phyloP scores from a whole-genome alignment of 2,329 filamentous ascomycete genomes.

The Neodidymelliopsis sp. region DNA sequence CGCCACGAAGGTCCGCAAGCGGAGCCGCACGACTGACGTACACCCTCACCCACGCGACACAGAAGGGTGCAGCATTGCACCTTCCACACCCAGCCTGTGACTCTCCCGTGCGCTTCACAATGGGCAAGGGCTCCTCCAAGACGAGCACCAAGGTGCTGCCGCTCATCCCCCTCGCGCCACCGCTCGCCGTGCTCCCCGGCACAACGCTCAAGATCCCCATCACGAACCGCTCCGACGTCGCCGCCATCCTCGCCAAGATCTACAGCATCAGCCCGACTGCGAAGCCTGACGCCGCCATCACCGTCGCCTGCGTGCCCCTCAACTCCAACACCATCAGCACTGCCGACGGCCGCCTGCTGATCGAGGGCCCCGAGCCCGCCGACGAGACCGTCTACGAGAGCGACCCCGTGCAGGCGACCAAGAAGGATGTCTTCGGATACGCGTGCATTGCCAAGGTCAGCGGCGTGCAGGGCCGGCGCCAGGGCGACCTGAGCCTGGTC shows the following conservation, averaged over 20 bases:
- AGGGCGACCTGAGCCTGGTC: constrained; percentile 75
- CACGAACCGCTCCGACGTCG: constrained; percentile 83
- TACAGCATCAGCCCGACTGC: constrained; percentile 76
- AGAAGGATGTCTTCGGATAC: constrained; percentile 77
- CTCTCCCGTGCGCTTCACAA: constrained; percentile 21
- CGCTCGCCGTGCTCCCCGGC: constrained; percentile 83
- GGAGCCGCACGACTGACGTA: constrained; percentile 19
- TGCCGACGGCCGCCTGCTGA: constrained; percentile 76
- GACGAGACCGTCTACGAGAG: constrained; percentile 55
- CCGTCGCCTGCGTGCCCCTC: constrained; percentile 87
- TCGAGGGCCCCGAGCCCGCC: constrained; percentile 66
- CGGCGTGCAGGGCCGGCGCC: constrained; percentile 56
- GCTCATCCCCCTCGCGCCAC: constrained; percentile 81
- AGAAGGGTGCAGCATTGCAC: not conserved
- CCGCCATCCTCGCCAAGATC: constrained; percentile 83
- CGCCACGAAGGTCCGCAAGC: constrained; percentile 9
- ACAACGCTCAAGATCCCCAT: constrained; percentile 85
- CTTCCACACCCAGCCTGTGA: not conserved
- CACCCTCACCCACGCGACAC: constrained; percentile 8
- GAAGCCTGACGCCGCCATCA: constrained; percentile 72
- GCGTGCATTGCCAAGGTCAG: constrained; percentile 71
- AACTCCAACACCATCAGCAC: constrained; percentile 74
- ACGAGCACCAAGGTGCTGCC: constrained; percentile 62
- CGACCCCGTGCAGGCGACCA: constrained; percentile 54
- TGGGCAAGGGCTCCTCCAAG: constrained; percentile 48